Base-by-base conservation (phyloP, 805 yeast species). In the Priceomyces medius region DNA sequence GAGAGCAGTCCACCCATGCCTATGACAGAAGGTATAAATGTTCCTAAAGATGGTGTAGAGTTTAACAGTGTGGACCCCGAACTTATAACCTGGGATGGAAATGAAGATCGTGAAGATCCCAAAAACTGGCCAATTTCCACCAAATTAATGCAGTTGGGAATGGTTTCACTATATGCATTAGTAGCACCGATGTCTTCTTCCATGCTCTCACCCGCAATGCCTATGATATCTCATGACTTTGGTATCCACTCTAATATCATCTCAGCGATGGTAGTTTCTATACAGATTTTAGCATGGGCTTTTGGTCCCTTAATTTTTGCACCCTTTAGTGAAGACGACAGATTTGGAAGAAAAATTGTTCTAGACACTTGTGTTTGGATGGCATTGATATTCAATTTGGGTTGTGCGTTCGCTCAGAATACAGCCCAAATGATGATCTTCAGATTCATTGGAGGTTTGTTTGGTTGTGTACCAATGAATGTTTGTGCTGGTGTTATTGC, bases 171-270 rank as follows among this genome's bases (percentile, higher is more conserved):
- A 14, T 67, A 65, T 46, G 64, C 71, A 3, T 55, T 68, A 35
- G 56, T 67, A 6, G 63, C 71, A 2, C 72, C 73, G 9, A 65
- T 68, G 63, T 66, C 71, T 3, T 66, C 72, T 6, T 65, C 73
- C 5, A 65, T 68, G 38, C 46, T 59, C 18, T 63, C 71, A 2
- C 73, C 73, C 0, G 72, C 73, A 2, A 52, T 61, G 45, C 34
- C 53, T 14, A 50, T 51, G 21, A 54, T 68, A 6, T 51, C 65
- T 1, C 37, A 39, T 4, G 70, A 65, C 3, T 61, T 68, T 24
- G 44, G 55, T 17, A 63, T 68, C 27, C 48, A 47, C 3, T 54
- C 58, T 2, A 28, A 42, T 3, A 50, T 59, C 7, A 46, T 67
- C 1, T 32, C 48, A 18, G 52, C 73, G 2, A 51, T 68, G 42